These are phyloP conservation scores for Sordariomycetes sp. DNA, from an alignment of 2,329 filamentous ascomycete genomes.

Conservation along the genomic window DNA sequence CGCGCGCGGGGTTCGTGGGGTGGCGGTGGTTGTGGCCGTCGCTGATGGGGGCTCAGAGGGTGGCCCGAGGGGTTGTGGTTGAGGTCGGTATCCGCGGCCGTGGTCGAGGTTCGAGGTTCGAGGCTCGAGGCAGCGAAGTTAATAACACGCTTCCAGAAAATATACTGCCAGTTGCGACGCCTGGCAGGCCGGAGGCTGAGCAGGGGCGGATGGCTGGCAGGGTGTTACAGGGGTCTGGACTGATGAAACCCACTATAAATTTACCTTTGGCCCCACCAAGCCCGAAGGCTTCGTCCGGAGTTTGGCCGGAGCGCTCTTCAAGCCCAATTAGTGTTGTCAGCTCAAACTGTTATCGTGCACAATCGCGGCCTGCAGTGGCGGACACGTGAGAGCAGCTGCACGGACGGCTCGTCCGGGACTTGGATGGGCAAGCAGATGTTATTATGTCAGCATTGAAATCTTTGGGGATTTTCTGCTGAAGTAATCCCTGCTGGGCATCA, in stretches of 20 bases:
- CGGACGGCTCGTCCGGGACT: not conserved
- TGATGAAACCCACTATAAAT: not conserved
- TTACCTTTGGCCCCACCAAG: not conserved
- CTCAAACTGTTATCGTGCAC: too few relatives aligned
- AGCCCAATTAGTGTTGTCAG: too few relatives aligned
- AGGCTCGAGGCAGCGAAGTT: not conserved
- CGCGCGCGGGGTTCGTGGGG: not conserved
- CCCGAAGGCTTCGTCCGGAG: not conserved
- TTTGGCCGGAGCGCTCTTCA: not conserved
- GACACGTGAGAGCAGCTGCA: not conserved
- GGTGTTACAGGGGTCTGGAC: not conserved
- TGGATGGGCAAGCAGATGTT: not conserved
- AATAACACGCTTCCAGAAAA: constrained; percentile 7
- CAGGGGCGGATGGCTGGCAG: not conserved
- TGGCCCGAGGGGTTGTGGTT: not conserved
- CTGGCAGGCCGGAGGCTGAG: not conserved
- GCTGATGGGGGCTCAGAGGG: not conserved
- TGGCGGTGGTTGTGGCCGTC: not conserved
- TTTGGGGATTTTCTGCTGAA: not conserved
- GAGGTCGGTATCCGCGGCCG: not conserved
- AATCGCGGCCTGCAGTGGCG: not conserved
- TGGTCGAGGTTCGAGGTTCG: not conserved
- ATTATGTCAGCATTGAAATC: not conserved
- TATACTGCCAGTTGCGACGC: constrained; percentile 1
- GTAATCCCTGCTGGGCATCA: not conserved